A percentile compares a stretch with the other conserved stretches of the same genome.
Conservation (phyloP, 805 yeast species). For the Spathaspora passalidarum region DNA sequence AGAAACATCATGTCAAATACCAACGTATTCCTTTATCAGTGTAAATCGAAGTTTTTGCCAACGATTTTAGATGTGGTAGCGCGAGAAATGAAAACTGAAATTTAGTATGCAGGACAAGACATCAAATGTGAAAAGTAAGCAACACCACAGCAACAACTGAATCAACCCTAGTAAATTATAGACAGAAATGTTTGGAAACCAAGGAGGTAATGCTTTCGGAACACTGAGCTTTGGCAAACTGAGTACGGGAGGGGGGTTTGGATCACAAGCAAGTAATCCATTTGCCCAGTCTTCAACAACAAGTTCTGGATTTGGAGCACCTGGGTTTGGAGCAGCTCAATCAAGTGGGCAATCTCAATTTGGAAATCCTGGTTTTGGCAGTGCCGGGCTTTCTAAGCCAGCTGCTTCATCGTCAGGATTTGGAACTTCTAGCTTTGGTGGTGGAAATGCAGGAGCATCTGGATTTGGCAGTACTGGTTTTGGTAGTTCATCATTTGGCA, state of each 20-base stretch:
- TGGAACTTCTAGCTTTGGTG: slow-evolving; percentile 8
- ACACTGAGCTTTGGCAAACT: slow-evolving; percentile 12
- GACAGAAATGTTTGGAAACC: slow-evolving; percentile 17
- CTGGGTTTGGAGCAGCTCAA: slow-evolving; percentile 11
- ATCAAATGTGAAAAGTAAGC: too few species aligned
- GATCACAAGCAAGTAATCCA: slow-evolving; percentile 7
- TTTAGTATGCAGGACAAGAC: too few species aligned
- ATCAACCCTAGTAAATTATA: too few species aligned
- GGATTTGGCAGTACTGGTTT: slow-evolving; percentile 10
- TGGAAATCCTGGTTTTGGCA: slow-evolving; percentile 11
- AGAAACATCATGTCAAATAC: too few species aligned
- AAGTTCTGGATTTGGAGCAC: slow-evolving; percentile 15
- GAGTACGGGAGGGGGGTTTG: slow-evolving; percentile 14
- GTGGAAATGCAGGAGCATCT: slow-evolving; percentile 2
- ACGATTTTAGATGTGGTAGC: too few species aligned
- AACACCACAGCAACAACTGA: too few species aligned
- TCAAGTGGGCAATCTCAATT: slow-evolving; percentile 11
- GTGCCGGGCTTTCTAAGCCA: slow-evolving; percentile 8
- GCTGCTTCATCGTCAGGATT: slow-evolving; percentile 8
- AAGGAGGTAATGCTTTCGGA: slow-evolving; percentile 13
- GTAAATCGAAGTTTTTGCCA: too few species aligned
- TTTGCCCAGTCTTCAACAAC: slow-evolving; percentile 9
- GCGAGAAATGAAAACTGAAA: too few species aligned
- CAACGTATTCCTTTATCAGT: too few species aligned
- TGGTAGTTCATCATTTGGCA: slow-evolving; percentile 9